Evolutionary conservation across 345 rosid genomes (phyloP).

Genomic region (Brassica incana): DNA sequence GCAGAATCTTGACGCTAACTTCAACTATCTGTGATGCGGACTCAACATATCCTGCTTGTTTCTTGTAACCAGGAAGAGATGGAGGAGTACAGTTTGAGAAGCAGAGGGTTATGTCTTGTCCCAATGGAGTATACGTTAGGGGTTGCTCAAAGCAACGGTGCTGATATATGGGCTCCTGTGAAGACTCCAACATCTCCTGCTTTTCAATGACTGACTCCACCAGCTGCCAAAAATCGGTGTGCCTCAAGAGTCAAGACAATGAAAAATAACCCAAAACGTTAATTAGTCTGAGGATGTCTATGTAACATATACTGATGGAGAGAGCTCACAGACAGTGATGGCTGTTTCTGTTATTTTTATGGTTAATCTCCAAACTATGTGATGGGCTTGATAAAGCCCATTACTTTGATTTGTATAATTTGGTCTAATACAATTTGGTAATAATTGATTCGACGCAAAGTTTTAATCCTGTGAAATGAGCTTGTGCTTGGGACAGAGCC

Average conservation of each 20-base stretch:
- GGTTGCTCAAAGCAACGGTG: slow-evolving; percentile 84
- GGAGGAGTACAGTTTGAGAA: slow-evolving; percentile 60
- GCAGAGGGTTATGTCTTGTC: slow-evolving; percentile 78
- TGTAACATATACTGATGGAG: slow-evolving; percentile 4
- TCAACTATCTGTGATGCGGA: background rate
- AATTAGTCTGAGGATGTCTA: background rate
- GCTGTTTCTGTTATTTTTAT: slow-evolving; percentile 11
- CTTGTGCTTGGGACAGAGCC: no score
- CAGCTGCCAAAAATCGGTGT: background rate
- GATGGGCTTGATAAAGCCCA: background rate
- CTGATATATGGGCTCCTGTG: slow-evolving; percentile 95
- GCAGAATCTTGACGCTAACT: slow-evolving; percentile 11
- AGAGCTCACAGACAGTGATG: background rate
- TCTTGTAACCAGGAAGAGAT: background rate
- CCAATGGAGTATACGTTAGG: slow-evolving; percentile 72
- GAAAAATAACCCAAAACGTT: background rate
- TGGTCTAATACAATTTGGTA: no score
- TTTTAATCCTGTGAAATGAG: no score
- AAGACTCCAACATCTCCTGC: slow-evolving; percentile 47
- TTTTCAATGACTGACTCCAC: background rate
- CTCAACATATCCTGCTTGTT: background rate
- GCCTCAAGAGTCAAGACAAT: background rate
- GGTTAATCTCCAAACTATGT: background rate
- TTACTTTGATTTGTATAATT: no score
- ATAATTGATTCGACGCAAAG: no score